Base-by-base conservation (phyloP, 768 basidiomycete genomes). In the Trichaptum fuscoviolaceum region DNA sequence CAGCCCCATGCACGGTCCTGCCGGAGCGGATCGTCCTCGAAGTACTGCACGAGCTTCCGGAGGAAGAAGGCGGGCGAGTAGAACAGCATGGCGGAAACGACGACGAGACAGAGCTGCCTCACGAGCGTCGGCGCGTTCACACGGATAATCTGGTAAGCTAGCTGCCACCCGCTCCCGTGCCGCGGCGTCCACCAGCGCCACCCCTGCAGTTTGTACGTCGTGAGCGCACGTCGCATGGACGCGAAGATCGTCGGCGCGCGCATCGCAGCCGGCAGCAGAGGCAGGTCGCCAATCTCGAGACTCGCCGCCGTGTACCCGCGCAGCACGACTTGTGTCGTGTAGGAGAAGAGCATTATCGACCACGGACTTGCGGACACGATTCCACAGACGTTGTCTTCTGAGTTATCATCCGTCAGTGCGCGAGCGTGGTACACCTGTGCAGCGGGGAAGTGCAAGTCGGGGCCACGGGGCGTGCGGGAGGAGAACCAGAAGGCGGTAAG, bases 201-300 rank as follows among this genome's bases (percentile, higher is more conserved):
- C 35, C 90, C 75, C 25, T 77, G 77, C 35, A 89, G 79, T 63
- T 80, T 81, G 67, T 86, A 74, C 2, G 77, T 77, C 24, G 80
- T 83, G 74, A 88, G 79, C 0, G 84, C 83, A 6, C 72, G 75
- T 66, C 84, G 86, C 90, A 94, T 93, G 25, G 71, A 72, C n/a
- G 84, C 69, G 70, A 87, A 93, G 65, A 91, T 84, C 70, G 76
- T 75, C 5, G 87, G 81, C 7, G 80, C 80, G 34, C 95, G 91
- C 86, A 94, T 88, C 70, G 84, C 75, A 0, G 82, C 85, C 0
- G 91, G 85, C 9, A 95, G 84, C 64, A 96, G 87, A 6, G 95
- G 95, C 34, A 97, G 79, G 73, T 97, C 94, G 67, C 88, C 93
- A 24, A 94, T 92, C 70, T 96, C 92, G 60, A 96, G 83, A 66